phyloP scores from a whole-genome alignment of 805 yeast genomes.

The Pichia pseudocactophila region DNA sequence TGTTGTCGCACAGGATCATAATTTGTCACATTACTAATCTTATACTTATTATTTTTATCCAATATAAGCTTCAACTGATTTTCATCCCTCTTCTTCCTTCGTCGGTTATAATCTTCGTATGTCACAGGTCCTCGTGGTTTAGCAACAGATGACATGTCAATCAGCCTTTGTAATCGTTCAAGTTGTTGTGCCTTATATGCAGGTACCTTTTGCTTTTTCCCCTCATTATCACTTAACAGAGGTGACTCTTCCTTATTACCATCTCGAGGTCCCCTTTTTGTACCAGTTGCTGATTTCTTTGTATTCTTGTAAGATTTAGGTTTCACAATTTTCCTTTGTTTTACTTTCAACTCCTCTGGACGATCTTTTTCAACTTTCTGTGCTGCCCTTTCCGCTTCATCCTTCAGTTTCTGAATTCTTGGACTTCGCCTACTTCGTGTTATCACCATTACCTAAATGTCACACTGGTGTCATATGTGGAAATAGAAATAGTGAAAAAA shows the following conservation, averaged over 20 bases:
- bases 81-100: not conserved
- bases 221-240: not conserved
- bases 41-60: constrained; percentile 4
- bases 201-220: constrained; percentile 9
- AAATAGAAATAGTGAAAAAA: too few species aligned
- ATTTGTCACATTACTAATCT: constrained; percentile 12
- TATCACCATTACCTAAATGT: not conserved
- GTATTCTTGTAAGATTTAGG: not conserved
- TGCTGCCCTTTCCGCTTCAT: not conserved
- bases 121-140: constrained; percentile 14
- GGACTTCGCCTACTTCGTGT: constrained; percentile 2
- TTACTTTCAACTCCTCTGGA: not conserved
- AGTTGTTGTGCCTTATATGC: constrained; percentile 13
- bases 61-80: not conserved
- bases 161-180: constrained; percentile 8
- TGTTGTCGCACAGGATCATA: constrained; percentile 13
- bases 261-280: not conserved
- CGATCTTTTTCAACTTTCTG: not conserved
- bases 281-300: not conserved
- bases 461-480: not conserved
- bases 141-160: constrained; percentile 13
- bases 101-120: constrained; percentile 2
- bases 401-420: not conserved
- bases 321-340: not conserved
- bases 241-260: not conserved